Evolutionary conservation across 495 filamentous ascomycete species (phyloP), one percentile per base, ranked within the genome.

Genomic region (Podospora anserina): DNA sequence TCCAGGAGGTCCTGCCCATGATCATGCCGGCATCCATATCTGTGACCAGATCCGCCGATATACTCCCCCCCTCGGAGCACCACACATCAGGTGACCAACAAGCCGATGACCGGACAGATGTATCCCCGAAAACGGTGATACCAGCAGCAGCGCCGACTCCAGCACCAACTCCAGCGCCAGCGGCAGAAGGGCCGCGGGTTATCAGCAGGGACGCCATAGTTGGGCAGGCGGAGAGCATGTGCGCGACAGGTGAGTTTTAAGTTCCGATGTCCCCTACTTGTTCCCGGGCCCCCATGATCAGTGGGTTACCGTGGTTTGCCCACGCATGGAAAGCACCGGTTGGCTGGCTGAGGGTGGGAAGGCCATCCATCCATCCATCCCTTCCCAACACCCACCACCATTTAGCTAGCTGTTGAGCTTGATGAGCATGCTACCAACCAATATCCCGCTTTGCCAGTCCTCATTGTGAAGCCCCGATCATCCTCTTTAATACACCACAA

Each of bases 211-310:
- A 85, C 56, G 88, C 88, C 28, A 83, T 91, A 61, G 80, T 86
- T 55, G 79, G 83, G 67, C 83, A 86, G 71, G 83, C 82, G 15
- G 86, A 89, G 59, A 85, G 80, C 30, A 79, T 91, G 71, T 89
- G 84, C 68, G 80, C 84, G 19, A 79, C 82, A 44, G 79, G 84
- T 86, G 69, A 75, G 77, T 18, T 20, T 15, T 13, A 27, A 34
- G 16, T 15, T 15, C 26, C 3, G 1, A 27, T 55, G 3, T 16
- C n/a, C 9, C 39, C 39, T 49, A 49, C 15, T 11, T 11, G 39
- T 49, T 13, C 39, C 39, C 15, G 30, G 30, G 4, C 7, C 15
- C 39, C 9, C 39, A 18, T 49, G 39, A 49, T 13, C 7, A 9
- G 39, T 49, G 9, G 39, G 39, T 11, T 49, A 49, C 39, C 39